These are phyloP conservation scores for Parafenestella ontariensis DNA, from an alignment of 2,329 filamentous ascomycete genomes.

Conservation along the genomic window DNA sequence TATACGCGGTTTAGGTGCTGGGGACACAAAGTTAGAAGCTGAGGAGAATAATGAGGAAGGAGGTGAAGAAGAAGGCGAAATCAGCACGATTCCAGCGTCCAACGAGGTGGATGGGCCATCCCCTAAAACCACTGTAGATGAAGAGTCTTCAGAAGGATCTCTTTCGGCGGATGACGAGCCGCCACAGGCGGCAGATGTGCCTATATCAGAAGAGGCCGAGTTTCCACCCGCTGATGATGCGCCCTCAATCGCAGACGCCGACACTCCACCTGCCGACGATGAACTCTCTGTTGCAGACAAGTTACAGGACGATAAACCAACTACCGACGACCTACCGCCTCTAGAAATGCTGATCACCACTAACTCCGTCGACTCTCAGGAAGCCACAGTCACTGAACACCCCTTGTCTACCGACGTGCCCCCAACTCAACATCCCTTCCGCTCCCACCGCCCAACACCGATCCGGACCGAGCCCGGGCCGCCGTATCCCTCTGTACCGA, in stretches of 20 bases:
- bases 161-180: background rate
- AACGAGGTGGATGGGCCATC: background rate
- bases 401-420: background rate
- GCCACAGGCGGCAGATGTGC: no score
- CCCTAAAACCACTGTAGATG: background rate
- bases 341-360: background rate
- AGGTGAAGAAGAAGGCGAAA: background rate
- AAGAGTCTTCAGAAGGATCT: background rate
- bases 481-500: background rate
- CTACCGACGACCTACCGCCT: background rate
- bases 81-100: background rate
- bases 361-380: background rate
- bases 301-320: background rate
- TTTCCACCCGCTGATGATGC: background rate
- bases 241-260: background rate
- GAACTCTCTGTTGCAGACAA: background rate
- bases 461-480: background rate
- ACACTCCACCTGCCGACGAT: background rate
- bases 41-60: background rate
- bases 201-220: no score
- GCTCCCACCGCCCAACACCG: background rate
- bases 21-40: background rate
- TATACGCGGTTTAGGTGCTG: background rate
- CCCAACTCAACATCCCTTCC: background rate
- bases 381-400: background rate